Percentiles rank a stretch among this genome's conserved stretches.
These are phyloP conservation scores for Coprinopsis marcescibilis DNA, from an alignment of 768 basidiomycete genomes.

Conservation along the genomic window DNA sequence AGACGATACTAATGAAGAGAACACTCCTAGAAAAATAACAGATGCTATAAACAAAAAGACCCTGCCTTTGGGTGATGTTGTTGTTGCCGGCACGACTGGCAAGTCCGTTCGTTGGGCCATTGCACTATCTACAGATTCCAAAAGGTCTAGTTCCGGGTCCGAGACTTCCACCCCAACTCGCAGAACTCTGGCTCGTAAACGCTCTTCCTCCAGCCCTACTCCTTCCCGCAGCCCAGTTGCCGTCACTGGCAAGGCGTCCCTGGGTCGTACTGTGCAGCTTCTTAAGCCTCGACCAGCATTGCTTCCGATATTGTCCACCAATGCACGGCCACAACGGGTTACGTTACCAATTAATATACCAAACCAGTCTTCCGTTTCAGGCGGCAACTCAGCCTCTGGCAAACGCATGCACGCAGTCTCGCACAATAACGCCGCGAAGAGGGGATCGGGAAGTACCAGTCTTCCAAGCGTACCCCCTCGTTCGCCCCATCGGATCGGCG, in stretches of 20 bases:
- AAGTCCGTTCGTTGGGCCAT: slow-evolving; percentile 10
- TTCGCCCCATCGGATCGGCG: slow-evolving; percentile 1
- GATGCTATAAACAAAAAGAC: slow-evolving; percentile 1
- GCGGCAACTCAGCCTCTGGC: too few species aligned
- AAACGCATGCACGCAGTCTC: neutral
- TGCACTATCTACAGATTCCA: slow-evolving; percentile 1
- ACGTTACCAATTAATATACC: too few species aligned
- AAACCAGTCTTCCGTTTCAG: too few species aligned
- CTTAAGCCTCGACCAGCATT: slow-evolving; percentile 2
- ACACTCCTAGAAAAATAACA: too few species aligned
- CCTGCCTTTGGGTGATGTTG: neutral
- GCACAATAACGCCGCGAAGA: neutral
- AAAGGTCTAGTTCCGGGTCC: neutral
- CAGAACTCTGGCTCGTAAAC: neutral
- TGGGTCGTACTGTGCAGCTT: neutral
- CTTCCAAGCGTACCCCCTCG: slow-evolving; percentile 1
- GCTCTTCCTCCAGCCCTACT: slow-evolving; percentile 6
- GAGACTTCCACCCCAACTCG: neutral
- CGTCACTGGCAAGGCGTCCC: neutral
- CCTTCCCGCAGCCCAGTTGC: neutral
- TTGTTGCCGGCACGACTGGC: neutral
- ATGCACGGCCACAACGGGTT: too few species aligned
- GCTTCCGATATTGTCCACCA: neutral
- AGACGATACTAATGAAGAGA: too few species aligned
- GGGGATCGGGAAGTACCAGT: neutral